Conservation (phyloP, 441 rosid genomes). For the Adansonia grandidieri region DNA sequence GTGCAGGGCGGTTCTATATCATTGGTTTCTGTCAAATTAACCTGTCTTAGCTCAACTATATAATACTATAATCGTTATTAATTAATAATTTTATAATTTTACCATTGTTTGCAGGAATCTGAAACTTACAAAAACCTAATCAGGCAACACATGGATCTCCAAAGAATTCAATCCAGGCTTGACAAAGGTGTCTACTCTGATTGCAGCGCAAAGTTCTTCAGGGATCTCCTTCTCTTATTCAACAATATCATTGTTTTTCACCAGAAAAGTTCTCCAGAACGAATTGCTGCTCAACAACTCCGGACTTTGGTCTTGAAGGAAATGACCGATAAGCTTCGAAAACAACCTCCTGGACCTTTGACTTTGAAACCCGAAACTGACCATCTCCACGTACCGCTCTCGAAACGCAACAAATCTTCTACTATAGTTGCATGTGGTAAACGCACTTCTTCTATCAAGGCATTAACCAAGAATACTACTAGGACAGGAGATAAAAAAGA, state of each 20-base stretch:
- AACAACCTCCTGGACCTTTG: conserved; percentile 14
- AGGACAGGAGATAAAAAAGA: conserved; percentile 32
- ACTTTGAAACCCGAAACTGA: conserved; percentile 28
- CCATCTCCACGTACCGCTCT: conserved; percentile 1
- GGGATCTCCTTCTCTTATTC: conserved; percentile 54
- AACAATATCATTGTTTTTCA: conserved; percentile 47
- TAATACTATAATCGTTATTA: neutral
- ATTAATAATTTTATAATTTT: neutral
- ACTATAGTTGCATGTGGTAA: conserved; percentile 42
- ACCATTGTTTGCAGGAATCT: conserved; percentile 44
- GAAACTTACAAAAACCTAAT: conserved; percentile 46
- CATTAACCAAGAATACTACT: conserved; percentile 26
- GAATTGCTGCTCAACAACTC: conserved; percentile 47
- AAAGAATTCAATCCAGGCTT: conserved; percentile 45
- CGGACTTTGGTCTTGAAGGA: conserved; percentile 42
- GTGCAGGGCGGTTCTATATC: neutral
- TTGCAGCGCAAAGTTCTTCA: conserved; percentile 37
- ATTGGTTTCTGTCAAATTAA: neutral
- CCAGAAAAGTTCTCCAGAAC: conserved; percentile 43
- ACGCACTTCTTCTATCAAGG: conserved; percentile 31
- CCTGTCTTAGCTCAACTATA: neutral
- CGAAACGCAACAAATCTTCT: conserved; percentile 37
- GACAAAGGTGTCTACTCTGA: conserved; percentile 45
- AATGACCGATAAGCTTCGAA: conserved; percentile 35
- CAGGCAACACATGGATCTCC: conserved; percentile 53